Evolutionary conservation across 2,329 filamentous ascomycete genomes (phyloP), one percentile per base, ranked within the genome.

Genomic region (Akanthomyces muscarius): DNA sequence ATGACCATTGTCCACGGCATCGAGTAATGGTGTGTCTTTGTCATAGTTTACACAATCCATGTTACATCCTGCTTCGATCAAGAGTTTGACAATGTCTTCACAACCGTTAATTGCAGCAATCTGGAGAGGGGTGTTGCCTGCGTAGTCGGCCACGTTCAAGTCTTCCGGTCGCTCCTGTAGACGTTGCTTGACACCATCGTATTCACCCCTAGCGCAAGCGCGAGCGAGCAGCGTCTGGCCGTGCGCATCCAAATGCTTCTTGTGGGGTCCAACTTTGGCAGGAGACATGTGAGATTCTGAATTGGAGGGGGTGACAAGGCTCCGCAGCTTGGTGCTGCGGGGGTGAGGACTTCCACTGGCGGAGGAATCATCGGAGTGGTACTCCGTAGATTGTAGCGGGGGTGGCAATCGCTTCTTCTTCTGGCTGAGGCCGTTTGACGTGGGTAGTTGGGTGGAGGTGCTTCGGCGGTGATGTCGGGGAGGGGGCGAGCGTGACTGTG

Each of bases 1-100:
- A 72, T 99, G 93, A 1, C 91, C 91, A 70, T 99, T 99, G 69
- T 98, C 95, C 33, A 98, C 92, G 5, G 95, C 95, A 78, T 99
- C 95, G 61, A 99, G 89, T 42, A 99, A 83, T 33, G 95, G 95
- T 0, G 95, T 98, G 70, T 99, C 95, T 70, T 91, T 92, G 69
- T 92, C 89, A 69, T 91, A 88, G 69, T 89, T 88, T 63, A 88
- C 80, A 70, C 84, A 94, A 70, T 97, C 90, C 52, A 95, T 83
- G 62, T 91, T 89, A 75, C 93, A 97, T 41, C 91, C 91, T 66
- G 91, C 88, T 10, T 91, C 86, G 65, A 99, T 87, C 45, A 99
- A 79, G 60, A 96, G 89, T 72, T 90, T 88, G 45, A 98, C 95
- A 63, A 98, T 93, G 61, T 95, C 86, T 38, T 88, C 88, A 73